Percentiles rank a stretch among this genome's conserved stretches.
Conservation (phyloP, 208 protist genomes). For the Leishmania aethiopica region DNA sequence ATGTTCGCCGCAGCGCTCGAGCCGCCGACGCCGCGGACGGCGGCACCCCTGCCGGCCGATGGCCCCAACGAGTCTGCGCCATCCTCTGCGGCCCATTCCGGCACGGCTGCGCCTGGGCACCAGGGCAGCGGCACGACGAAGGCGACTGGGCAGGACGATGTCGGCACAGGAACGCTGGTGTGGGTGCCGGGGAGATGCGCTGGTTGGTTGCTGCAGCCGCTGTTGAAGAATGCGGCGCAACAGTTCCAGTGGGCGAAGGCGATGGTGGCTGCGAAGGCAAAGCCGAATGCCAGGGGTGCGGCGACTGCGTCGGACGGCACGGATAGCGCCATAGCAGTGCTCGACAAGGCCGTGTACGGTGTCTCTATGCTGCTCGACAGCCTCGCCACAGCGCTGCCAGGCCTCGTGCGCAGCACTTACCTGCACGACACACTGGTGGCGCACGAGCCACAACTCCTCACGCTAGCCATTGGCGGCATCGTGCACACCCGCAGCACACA, state of each 20-base stretch:
- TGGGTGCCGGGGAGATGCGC: constrained; percentile 15
- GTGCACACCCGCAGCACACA: constrained; percentile 33
- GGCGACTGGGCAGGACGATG: background rate
- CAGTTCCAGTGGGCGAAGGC: constrained; percentile 48
- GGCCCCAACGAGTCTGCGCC: background rate
- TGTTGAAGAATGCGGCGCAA: constrained; percentile 55
- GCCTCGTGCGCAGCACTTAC: constrained; percentile 35
- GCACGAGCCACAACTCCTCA: constrained; percentile 46
- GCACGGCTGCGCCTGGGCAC: background rate
- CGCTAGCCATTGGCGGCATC: constrained; percentile 45
- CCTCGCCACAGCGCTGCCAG: constrained; percentile 36
- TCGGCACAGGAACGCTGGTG: background rate
- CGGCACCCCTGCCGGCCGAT: background rate
- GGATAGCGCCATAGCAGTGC: constrained; percentile 15
- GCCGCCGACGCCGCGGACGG: constrained; percentile 27
- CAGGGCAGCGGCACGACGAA: background rate
- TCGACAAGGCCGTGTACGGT: constrained; percentile 44
- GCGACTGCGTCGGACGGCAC: constrained; percentile 8
- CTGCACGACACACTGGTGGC: constrained; percentile 52
- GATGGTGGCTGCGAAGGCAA: constrained; percentile 27
- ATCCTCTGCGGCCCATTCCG: background rate
- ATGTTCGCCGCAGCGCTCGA: constrained; percentile 46
- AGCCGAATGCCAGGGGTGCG: background rate
- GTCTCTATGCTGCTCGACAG: constrained; percentile 35
- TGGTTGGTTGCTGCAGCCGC: constrained; percentile 57